phyloP scores from a whole-genome alignment of 768 basidiomycete genomes.

The Amanita muscaria region DNA sequence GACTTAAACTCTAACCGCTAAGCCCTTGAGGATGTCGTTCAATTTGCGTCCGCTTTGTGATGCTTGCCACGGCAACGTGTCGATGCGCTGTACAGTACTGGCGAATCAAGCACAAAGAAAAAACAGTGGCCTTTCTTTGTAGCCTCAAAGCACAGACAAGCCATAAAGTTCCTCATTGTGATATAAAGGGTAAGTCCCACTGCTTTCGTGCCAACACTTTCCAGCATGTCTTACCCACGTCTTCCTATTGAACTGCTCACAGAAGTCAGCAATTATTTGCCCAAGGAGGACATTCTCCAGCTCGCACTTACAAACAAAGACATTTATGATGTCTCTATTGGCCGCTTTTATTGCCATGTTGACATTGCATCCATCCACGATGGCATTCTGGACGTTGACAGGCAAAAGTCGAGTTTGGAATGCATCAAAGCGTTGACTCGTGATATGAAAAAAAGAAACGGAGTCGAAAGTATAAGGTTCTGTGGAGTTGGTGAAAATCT shows the following conservation, averaged over 20 bases:
- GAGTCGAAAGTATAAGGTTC: slow-evolving; percentile 2
- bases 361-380: background rate
- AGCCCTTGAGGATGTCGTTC: too few species aligned
- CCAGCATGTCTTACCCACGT: background rate
- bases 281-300: background rate
- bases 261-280: background rate
- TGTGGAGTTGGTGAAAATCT: background rate
- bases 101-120: too few species aligned
- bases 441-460: background rate
- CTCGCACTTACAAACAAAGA: background rate
- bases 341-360: background rate
- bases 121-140: too few species aligned
- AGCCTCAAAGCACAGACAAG: too few species aligned
- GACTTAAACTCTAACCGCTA: too few species aligned
- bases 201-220: too few species aligned
- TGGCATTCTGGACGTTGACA: background rate
- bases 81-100: too few species aligned
- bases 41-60: too few species aligned
- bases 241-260: background rate
- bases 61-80: too few species aligned
- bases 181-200: too few species aligned
- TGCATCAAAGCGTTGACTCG: background rate
- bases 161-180: too few species aligned
- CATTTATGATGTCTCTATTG: background rate
- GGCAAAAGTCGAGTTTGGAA: background rate